Evolutionary conservation across 192 early-diverging fungal species (phyloP).

Genomic region (Oehlia diaphana): DNA sequence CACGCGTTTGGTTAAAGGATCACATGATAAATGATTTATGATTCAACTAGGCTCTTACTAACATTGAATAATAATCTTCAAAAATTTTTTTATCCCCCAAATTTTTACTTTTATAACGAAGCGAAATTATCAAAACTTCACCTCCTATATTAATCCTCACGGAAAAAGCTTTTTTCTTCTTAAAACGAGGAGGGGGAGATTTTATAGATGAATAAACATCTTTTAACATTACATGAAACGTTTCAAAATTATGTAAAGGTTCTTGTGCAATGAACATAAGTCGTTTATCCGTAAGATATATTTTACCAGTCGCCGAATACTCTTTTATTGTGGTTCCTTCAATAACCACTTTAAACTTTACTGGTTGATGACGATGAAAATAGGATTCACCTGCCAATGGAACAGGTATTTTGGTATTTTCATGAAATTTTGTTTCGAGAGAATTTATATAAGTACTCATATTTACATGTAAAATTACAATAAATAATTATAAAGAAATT

Average conservation of each 20-base stretch:
- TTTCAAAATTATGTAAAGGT: background rate
- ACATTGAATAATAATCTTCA: constrained; percentile 19
- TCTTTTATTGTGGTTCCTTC: background rate
- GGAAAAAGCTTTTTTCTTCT: constrained; percentile 1
- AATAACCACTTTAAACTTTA: background rate
- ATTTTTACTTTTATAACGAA: background rate
- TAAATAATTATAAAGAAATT: too few species aligned
- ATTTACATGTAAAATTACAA: too few species aligned
- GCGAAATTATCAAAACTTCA: background rate
- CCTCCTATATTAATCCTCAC: background rate
- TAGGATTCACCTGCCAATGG: constrained; percentile 5
- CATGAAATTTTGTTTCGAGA: background rate
- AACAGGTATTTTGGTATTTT: background rate
- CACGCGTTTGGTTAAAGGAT: too few species aligned
- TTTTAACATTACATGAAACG: background rate
- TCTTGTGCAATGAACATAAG: constrained; percentile 1
- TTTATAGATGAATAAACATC: constrained; percentile 7
- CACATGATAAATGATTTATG: too few species aligned
- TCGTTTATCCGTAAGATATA: constrained; percentile 20
- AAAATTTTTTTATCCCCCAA: constrained; percentile 4
- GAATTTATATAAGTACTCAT: constrained; percentile 8
- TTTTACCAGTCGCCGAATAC: background rate
- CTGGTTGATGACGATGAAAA: constrained; percentile 5
- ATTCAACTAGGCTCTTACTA: background rate
- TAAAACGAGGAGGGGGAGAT: too few species aligned